These are phyloP conservation scores for Coffea canephora DNA, from an alignment of 257 asterid genomes.

Conservation along the genomic window DNA sequence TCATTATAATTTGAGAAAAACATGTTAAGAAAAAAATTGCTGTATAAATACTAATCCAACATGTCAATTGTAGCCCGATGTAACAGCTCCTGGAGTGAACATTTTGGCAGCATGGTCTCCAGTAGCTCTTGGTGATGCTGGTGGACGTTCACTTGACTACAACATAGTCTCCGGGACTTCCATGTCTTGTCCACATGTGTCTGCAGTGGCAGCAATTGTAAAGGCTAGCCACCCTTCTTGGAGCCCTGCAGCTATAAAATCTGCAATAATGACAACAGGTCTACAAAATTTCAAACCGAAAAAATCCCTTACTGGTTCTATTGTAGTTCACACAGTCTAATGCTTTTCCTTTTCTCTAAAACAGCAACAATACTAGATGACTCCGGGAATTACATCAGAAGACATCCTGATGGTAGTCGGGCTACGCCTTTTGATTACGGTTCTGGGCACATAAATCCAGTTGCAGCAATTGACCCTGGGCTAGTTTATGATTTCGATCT, in stretches of 20 bases:
- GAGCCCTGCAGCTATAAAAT: too few relatives aligned
- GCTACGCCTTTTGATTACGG: conserved; percentile 59
- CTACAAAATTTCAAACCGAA: background rate
- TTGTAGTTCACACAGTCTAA: too few relatives aligned
- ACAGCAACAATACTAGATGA: conserved; percentile 25
- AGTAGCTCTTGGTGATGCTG: conserved; percentile 29
- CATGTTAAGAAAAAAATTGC: background rate
- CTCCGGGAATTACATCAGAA: conserved; percentile 30
- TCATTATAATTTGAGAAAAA: too few relatives aligned
- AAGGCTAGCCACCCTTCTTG: too few relatives aligned
- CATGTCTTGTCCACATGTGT: conserved; percentile 64
- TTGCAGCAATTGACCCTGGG: conserved; percentile 57
- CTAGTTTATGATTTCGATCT: conserved; percentile 47
- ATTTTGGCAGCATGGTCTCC: conserved; percentile 74
- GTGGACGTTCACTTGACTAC: conserved; percentile 41
- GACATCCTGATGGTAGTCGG: conserved; percentile 40
- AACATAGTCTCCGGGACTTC: conserved; percentile 63
- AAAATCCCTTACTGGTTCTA: background rate
- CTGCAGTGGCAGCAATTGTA: conserved; percentile 26
- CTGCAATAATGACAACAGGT: conserved; percentile 28
- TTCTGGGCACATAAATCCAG: conserved; percentile 57
- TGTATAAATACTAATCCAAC: conserved; percentile 9
- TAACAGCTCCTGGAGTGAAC: conserved; percentile 60
- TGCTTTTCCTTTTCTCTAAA: background rate
- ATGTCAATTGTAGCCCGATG: conserved; percentile 48